Percentiles rank a stretch among this genome's conserved stretches.
These are phyloP conservation scores for Ichthyophonus hoferi DNA, from an alignment of 208 protist genomes.

Conservation along the genomic window DNA sequence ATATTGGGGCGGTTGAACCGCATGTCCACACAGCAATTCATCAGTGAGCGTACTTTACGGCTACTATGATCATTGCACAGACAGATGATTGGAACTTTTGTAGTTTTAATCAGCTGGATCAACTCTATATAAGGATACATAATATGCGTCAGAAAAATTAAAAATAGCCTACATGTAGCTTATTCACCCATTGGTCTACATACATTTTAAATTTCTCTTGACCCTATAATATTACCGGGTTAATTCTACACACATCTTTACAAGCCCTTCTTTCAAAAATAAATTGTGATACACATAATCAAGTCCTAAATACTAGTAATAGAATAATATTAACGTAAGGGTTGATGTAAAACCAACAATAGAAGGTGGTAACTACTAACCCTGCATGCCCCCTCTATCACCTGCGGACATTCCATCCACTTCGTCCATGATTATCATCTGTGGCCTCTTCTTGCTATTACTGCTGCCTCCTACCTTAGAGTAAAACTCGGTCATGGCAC, in stretches of 20 bases:
- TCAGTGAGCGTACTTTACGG: constrained; percentile 32
- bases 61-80: constrained; percentile 38
- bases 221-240: too few relatives aligned
- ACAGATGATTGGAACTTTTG: constrained; percentile 45
- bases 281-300: too few relatives aligned
- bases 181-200: too few relatives aligned
- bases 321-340: too few relatives aligned
- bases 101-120: constrained; percentile 23
- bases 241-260: too few relatives aligned
- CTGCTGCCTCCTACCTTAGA: background rate
- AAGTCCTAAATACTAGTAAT: too few relatives aligned
- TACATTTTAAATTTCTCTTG: too few relatives aligned
- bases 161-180: too few relatives aligned
- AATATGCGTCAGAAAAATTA: too few relatives aligned
- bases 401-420: constrained; percentile 87
- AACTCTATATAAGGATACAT: background rate
- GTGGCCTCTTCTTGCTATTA: constrained; percentile 51
- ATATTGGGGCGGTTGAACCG: background rate
- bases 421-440: constrained; percentile 94
- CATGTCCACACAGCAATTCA: constrained; percentile 30
- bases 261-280: too few relatives aligned
- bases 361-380: background rate
- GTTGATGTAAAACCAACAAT: too few relatives aligned
- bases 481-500: constrained; percentile 64
- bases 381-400: constrained; percentile 90